These are phyloP conservation scores for Rhizopogon sp. DNA, from an alignment of 768 basidiomycete genomes.

Conservation along the genomic window DNA sequence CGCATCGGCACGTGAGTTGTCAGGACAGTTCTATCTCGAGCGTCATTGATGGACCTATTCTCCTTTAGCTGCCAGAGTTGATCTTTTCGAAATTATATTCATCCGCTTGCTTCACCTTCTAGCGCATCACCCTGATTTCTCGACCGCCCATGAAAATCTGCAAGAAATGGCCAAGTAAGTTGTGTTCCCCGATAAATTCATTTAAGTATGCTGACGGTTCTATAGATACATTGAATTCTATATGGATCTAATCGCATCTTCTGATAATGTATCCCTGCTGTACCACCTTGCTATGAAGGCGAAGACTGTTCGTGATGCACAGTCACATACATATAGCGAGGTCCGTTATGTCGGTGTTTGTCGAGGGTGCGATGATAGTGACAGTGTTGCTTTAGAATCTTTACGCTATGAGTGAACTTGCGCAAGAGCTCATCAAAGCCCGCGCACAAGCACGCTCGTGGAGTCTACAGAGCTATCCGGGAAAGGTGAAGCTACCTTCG, in stretches of 20 bases:
- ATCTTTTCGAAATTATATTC: constrained; percentile 78
- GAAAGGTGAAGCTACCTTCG: constrained; percentile 69
- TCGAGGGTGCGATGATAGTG: not conserved
- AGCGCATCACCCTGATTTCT: constrained; percentile 94
- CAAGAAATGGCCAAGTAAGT: constrained; percentile 78
- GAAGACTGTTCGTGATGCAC: constrained; percentile 83
- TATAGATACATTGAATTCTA: constrained; percentile 86
- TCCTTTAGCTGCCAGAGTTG: constrained; percentile 45
- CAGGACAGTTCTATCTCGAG: not conserved
- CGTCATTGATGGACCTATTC: not conserved
- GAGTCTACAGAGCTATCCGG: constrained; percentile 76
- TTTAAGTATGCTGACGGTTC: not conserved
- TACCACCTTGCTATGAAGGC: constrained; percentile 76
- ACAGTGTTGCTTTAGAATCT: constrained; percentile 54
- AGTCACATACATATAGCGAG: constrained; percentile 64
- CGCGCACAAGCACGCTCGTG: constrained; percentile 62
- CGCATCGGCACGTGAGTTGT: constrained; percentile 38
- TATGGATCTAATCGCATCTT: constrained; percentile 65
- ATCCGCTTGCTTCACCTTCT: constrained; percentile 82
- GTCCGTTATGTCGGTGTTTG: constrained; percentile 33
- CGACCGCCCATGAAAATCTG: constrained; percentile 58
- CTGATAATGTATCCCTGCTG: constrained; percentile 82
- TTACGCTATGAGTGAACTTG: constrained; percentile 82
- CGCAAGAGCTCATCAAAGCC: constrained; percentile 79
- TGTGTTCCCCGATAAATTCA: not conserved